Base-by-base conservation (phyloP, 2,329 filamentous ascomycete genomes). In the Biscogniauxia sp. region DNA sequence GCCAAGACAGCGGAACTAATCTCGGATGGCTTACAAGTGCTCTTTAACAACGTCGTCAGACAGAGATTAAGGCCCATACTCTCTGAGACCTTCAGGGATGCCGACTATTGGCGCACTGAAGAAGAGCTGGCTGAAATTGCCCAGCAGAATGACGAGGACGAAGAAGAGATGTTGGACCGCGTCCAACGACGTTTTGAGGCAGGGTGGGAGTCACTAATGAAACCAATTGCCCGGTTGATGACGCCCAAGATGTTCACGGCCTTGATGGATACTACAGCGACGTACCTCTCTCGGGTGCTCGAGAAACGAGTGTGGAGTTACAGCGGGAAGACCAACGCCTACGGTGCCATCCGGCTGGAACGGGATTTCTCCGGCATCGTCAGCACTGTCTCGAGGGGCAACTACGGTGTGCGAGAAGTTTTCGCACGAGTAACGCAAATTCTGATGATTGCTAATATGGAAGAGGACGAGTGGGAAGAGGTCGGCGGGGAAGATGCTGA, bases 251-350 rank as follows among this genome's bases (percentile, higher is more conserved):
- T 91, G 37, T 96, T 91, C 73, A 86, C 89, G 66, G 85, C 83
- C n/a, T 81, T 98, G 0, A 84, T 96, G 54, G 85, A 89, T 50
- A 80, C 87, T 1, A 92, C 92, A 1, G 85, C 93, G 1, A 82
- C 83, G 5, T 89, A 96, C 70, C 84, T 98, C 5, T 84, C 91
- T 0, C 86, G 85, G 55, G 84, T 92, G 17, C 83, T 99, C 26
- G 94, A 98, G 79, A 97, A 96, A 78, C 82, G 94, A 25, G 86
- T 97, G 25, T 91, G 90, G 85, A 87, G 86, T 45, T 92, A 92
- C 71, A 86, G 89, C 52, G 91, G 91, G 8, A 86, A 89, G 57
- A 87, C 92, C 50, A 96, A 91, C 69, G 89, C 90, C 28, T 86
- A 91, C 0, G 89, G 89, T 0, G 88, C 88, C 0, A 86, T 90